Conservation (phyloP, 129 eudicot genomes). For the Flaveria brownii region DNA sequence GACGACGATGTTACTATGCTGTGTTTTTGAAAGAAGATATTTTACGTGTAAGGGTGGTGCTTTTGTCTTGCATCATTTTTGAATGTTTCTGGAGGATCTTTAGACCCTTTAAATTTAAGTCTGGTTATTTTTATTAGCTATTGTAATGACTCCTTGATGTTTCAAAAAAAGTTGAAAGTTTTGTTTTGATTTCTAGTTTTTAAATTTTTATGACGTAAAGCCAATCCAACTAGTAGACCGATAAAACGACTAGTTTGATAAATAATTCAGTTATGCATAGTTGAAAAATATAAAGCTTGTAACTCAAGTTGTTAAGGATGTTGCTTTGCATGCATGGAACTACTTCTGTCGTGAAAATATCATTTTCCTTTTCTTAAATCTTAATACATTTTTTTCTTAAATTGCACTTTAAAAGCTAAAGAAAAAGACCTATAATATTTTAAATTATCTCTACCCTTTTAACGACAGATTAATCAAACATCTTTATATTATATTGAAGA, state of each 20-base stretch:
- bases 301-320: too few species aligned
- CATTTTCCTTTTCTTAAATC: neutral
- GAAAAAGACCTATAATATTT: neutral
- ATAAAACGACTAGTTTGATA: too few species aligned
- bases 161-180: neutral
- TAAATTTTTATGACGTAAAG: too few species aligned
- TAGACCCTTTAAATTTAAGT: neutral
- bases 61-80: neutral
- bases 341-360: neutral
- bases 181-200: neutral
- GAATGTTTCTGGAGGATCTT: slow-evolving; percentile 9
- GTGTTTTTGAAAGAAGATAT: neutral
- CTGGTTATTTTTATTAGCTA: neutral
- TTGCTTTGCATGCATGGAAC: too few species aligned
- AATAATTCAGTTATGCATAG: too few species aligned
- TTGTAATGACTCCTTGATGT: neutral
- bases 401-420: neutral
- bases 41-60: neutral
- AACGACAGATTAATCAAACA: slow-evolving; percentile 1
- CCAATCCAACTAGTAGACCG: too few species aligned
- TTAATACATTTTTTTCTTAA: neutral
- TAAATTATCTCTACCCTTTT: slow-evolving; percentile 18
- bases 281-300: too few species aligned
- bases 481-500: neutral
- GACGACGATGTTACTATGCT: slow-evolving; percentile 14